Evolutionary conservation across 225 moss, liverwort and hornwort species (phyloP).

Genomic region (Neckera pumila): DNA sequence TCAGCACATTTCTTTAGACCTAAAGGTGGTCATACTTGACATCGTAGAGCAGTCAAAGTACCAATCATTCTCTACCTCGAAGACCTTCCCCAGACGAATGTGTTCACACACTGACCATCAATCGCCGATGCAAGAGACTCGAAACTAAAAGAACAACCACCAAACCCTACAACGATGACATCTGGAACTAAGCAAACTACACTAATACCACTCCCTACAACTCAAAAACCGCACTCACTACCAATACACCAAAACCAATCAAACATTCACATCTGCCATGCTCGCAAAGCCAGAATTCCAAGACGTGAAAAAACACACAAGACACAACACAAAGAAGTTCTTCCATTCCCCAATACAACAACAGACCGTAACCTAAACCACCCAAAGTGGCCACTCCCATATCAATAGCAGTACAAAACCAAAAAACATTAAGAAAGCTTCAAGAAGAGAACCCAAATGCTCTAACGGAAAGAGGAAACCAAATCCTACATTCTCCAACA

Average conservation of each 20-base stretch:
- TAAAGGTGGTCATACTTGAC: not conserved
- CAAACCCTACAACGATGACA: not conserved
- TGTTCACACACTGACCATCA: not conserved
- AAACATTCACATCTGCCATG: not conserved
- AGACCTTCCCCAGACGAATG: not conserved
- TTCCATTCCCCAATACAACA: not conserved
- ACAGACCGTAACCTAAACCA: not conserved
- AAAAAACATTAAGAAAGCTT: not conserved
- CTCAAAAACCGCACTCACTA: not conserved
- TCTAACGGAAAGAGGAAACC: not conserved
- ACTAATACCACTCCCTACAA: not conserved
- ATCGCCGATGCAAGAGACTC: not conserved
- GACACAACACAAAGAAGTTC: too few relatives aligned
- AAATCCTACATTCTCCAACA: not conserved
- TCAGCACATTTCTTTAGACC: not conserved
- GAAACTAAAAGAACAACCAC: not conserved
- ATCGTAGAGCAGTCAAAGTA: not conserved
- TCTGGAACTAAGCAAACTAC: not conserved
- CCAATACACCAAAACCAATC: not conserved
- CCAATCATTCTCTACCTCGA: not conserved
- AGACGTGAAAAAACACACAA: not conserved
- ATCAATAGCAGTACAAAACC: not conserved
- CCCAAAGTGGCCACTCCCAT: not conserved
- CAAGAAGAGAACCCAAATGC: not conserved
- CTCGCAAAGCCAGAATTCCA: not conserved